A percentile compares a stretch with the other conserved stretches of the same genome.
These are phyloP conservation scores for Cymbopogon citratus DNA, from an alignment of 176 grass and related monocot species.

Conservation along the genomic window DNA sequence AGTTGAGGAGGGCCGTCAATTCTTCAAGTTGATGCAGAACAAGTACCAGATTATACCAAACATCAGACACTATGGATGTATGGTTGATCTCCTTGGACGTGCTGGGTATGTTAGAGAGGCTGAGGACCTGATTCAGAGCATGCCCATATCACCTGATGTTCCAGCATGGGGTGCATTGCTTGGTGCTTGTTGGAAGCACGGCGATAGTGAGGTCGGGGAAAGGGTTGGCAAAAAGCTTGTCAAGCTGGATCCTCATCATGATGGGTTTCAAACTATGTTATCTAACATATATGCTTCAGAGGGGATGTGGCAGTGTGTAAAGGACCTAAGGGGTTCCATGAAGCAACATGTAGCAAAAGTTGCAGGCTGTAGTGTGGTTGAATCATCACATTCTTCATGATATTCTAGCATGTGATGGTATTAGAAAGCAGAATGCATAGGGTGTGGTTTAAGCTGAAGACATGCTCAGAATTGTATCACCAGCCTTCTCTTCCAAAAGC, in stretches of 20 bases:
- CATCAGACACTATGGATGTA: slow-evolving; percentile 81
- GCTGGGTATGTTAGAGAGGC: slow-evolving; percentile 81
- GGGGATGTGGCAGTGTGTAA: slow-evolving; percentile 72
- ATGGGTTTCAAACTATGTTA: slow-evolving; percentile 78
- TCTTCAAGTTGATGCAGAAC: slow-evolving; percentile 71
- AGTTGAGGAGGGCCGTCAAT: slow-evolving; percentile 64
- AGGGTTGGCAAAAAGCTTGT: slow-evolving; percentile 69
- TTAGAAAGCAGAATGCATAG: not conserved
- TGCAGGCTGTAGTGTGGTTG: slow-evolving; percentile 57
- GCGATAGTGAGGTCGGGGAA: slow-evolving; percentile 63
- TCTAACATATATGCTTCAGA: slow-evolving; percentile 84
- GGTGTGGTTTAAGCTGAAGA: not conserved
- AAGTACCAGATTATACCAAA: slow-evolving; percentile 70
- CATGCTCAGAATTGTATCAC: not conserved
- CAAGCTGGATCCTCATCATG: slow-evolving; percentile 64
- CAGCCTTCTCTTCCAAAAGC: not conserved
- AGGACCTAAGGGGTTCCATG: slow-evolving; percentile 68
- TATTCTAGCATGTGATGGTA: slow-evolving; percentile 11
- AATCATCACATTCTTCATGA: slow-evolving; percentile 29
- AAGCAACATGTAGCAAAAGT: slow-evolving; percentile 60
- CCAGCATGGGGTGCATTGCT: slow-evolving; percentile 88
- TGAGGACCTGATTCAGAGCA: slow-evolving; percentile 65
- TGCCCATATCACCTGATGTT: slow-evolving; percentile 75
- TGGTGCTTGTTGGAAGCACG: slow-evolving; percentile 79
- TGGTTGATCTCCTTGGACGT: slow-evolving; percentile 91